Evolutionary conservation across 140 eudicot genomes (phyloP).

Genomic region (Erigeron philadelphicus): DNA sequence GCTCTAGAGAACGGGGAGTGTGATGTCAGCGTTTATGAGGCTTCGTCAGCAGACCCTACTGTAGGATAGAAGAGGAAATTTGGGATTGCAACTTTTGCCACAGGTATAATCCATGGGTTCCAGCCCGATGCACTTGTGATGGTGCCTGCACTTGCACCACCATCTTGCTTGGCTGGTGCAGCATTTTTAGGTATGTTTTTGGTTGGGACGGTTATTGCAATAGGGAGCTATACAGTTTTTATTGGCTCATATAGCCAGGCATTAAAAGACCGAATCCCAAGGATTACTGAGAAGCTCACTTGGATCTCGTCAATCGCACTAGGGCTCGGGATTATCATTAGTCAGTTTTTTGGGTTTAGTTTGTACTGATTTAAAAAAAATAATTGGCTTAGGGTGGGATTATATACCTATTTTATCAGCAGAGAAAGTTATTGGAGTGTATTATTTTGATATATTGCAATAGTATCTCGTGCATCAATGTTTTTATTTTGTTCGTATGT

Average conservation of each 20-base stretch:
- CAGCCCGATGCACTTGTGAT: slow-evolving; percentile 97
- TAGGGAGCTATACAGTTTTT: slow-evolving; percentile 92
- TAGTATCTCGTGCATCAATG: slow-evolving; percentile 25
- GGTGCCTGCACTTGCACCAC: slow-evolving; percentile 98
- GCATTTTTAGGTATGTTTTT: slow-evolving; percentile 80
- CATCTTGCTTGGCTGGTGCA: slow-evolving; percentile 90
- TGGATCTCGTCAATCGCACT: slow-evolving; percentile 93
- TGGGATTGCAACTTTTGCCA: slow-evolving; percentile 91
- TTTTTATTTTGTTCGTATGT: slow-evolving; percentile 14
- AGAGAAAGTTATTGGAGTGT: slow-evolving; percentile 29
- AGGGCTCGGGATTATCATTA: slow-evolving; percentile 72
- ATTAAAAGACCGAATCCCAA: slow-evolving; percentile 75
- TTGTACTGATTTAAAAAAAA: slow-evolving; percentile 68
- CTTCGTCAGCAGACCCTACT: slow-evolving; percentile 36
- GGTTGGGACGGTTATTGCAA: slow-evolving; percentile 80
- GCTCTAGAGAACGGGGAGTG: slow-evolving; percentile 79
- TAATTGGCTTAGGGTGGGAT: slow-evolving; percentile 26
- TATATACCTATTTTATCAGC: slow-evolving; percentile 19
- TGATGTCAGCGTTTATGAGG: slow-evolving; percentile 61
- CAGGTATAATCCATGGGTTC: slow-evolving; percentile 90
- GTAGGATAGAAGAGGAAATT: slow-evolving; percentile 67
- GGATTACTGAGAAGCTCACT: slow-evolving; percentile 90
- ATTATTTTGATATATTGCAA: slow-evolving; percentile 21
- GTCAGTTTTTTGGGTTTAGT: slow-evolving; percentile 90
- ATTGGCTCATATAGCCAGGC: slow-evolving; percentile 93